Evolutionary conservation across 2,329 filamentous ascomycete genomes (phyloP), one percentile per base, ranked within the genome.

Genomic region (Penicillium vulpinum): DNA sequence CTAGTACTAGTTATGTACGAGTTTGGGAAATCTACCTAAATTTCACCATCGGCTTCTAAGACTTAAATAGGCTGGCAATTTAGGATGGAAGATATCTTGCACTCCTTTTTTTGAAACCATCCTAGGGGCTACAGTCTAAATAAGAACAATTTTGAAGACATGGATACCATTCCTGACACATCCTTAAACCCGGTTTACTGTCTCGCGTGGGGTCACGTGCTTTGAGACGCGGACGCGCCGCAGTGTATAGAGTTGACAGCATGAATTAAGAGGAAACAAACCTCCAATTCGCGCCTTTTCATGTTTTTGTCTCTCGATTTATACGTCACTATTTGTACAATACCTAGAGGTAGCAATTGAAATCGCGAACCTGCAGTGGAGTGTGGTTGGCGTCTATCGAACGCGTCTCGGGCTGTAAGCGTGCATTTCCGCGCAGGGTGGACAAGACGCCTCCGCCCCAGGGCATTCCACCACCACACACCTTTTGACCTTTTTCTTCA

Each of bases 361-460:
- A 54, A 38, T 39, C 47, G 60, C 48, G 55, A 63, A 47, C 58
- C 44, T 50, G 56, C 56, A 59, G 69, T 73, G 70, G 68, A 72
- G 67, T 61, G 68, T 72, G 62, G 65, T 64, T 66, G 70, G 70
- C 70, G 71, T 64, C 70, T 73, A 72, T 71, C 64, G 70, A 73
- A 74, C 71, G 71, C 71, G 71, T 74, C 71, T 73, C 69, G 66
- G 70, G 54, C 57, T 72, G 70, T 69, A 73, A 72, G 70, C 71
- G 71, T 73, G 71, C 71, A 71, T 72, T 73, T 73, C 70, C 71
- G 70, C 71, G 70, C 64, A 70, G 69, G 68, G 28, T 33, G 44
- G 64, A 69, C 64, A 57, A 71, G 68, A 70, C 70, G 31, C 60
- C 66, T 68, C 67, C 68, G 67, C 62, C 68, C 67, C 67, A 69